phyloP scores from a whole-genome alignment of 495 filamentous ascomycete genomes.

The Aspergillus saccharolyticus region DNA sequence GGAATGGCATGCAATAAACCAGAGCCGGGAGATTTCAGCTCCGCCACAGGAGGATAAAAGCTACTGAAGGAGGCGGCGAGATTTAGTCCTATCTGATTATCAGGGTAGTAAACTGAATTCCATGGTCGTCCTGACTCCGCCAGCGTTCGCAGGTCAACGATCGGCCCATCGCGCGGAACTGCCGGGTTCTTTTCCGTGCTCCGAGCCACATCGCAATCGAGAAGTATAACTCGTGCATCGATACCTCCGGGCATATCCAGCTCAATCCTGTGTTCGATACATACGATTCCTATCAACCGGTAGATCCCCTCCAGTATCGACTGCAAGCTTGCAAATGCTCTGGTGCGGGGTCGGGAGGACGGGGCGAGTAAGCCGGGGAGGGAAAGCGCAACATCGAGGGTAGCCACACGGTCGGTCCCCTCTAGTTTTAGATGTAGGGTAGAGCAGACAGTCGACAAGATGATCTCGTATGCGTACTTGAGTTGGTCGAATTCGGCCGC shows the following conservation, averaged over 20 bases:
- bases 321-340: conserved; percentile 60
- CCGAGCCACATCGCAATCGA: conserved; percentile 53
- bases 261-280: conserved; percentile 55
- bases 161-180: conserved; percentile 47
- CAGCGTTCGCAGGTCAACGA: conserved; percentile 62
- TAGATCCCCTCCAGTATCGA: conserved; percentile 71
- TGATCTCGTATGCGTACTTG: conserved; percentile 36
- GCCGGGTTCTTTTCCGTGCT: conserved; percentile 21
- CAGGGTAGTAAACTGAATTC: conserved; percentile 63
- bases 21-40: conserved; percentile 17
- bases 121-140: conserved; percentile 61
- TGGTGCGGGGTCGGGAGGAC: conserved; percentile 42
- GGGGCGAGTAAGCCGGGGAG: conserved; percentile 39
- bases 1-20: conserved; percentile 27
- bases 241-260: conserved; percentile 65
- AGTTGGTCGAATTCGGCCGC: conserved; percentile 35
- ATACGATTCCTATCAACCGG: conserved; percentile 64
- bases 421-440: conserved; percentile 26
- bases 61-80: conserved; percentile 30
- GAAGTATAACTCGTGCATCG: conserved; percentile 69
- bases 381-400: conserved; percentile 42
- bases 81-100: conserved; percentile 51
- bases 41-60: conserved; percentile 11
- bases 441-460: conserved; percentile 31
- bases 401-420: conserved; percentile 25